A percentile compares a stretch with the other conserved stretches of the same genome.
Evolutionary conservation across 192 early-diverging fungal species (phyloP).

Genomic region (Jimgerdemannia lactiflua): DNA sequence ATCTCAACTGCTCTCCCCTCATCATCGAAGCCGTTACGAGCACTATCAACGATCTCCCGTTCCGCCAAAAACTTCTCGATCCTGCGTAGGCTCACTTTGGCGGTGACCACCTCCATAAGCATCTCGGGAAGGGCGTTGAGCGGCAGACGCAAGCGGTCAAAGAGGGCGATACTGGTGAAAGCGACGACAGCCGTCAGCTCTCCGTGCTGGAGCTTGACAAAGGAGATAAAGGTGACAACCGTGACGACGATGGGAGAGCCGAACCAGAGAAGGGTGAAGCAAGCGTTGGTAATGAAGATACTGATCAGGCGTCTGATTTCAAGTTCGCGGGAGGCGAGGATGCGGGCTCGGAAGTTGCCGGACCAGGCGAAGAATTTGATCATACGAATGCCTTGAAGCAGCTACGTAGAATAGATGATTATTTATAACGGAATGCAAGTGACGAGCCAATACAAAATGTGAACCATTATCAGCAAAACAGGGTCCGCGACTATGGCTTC

Average conservation of each 20-base stretch:
- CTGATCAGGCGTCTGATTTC: conserved; percentile 31
- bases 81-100: conserved; percentile 34
- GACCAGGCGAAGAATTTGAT: conserved; percentile 60
- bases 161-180: conserved; percentile 83
- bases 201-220: conserved; percentile 35
- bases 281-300: conserved; percentile 13
- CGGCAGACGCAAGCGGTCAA: conserved; percentile 87
- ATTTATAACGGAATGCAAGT: background rate
- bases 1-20: conserved; percentile 12
- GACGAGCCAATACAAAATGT: background rate
- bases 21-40: conserved; percentile 19
- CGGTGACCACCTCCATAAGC: background rate
- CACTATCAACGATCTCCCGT: conserved; percentile 33
- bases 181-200: conserved; percentile 64
- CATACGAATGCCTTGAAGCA: conserved; percentile 41
- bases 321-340: conserved; percentile 9
- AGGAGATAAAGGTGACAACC: conserved; percentile 53
- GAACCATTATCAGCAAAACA: background rate
- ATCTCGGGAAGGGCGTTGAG: conserved; percentile 69
- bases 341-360: conserved; percentile 24
- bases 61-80: conserved; percentile 42
- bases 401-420: conserved; percentile 39
- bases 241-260: conserved; percentile 49
- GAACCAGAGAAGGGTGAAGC: conserved; percentile 26
- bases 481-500: too few relatives aligned